These are phyloP conservation scores for Physcomitrellopsis africana DNA, from an alignment of 225 moss, liverwort and hornwort genomes.

Conservation along the genomic window DNA sequence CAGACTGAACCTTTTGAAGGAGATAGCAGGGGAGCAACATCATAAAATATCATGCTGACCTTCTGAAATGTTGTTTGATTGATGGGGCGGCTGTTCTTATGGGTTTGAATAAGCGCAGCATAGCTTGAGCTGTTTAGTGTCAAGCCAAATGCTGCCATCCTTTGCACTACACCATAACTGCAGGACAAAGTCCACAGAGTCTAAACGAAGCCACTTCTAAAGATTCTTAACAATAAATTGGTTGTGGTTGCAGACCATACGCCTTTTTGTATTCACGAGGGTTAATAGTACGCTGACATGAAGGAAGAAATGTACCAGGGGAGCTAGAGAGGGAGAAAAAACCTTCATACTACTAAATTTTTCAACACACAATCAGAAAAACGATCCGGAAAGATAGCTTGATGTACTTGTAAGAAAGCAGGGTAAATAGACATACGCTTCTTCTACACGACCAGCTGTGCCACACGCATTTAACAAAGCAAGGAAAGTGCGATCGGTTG, in stretches of 20 bases:
- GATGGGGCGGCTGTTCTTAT: conserved; percentile 57
- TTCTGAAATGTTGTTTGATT: conserved; percentile 50
- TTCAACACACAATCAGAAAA: neutral
- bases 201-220: neutral
- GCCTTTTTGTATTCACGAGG: neutral
- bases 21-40: neutral
- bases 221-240: neutral
- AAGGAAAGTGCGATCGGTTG: conserved; percentile 72
- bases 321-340: neutral
- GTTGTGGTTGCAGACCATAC: neutral
- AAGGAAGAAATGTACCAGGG: neutral
- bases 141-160: conserved; percentile 76
- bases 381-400: neutral
- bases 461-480: conserved; percentile 77
- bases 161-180: conserved; percentile 76
- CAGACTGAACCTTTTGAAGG: neutral
- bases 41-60: conserved; percentile 33
- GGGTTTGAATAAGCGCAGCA: conserved; percentile 65
- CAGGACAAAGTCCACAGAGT: conserved; percentile 9
- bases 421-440: conserved; percentile 55
- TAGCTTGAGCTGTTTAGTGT: conserved; percentile 67
- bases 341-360: neutral
- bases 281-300: neutral
- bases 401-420: conserved; percentile 9
- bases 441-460: conserved; percentile 68